A percentile compares a stretch with the other conserved stretches of the same genome.
phyloP scores from a whole-genome alignment of 108 stramenopile species.

The Skeletonema costatum region DNA sequence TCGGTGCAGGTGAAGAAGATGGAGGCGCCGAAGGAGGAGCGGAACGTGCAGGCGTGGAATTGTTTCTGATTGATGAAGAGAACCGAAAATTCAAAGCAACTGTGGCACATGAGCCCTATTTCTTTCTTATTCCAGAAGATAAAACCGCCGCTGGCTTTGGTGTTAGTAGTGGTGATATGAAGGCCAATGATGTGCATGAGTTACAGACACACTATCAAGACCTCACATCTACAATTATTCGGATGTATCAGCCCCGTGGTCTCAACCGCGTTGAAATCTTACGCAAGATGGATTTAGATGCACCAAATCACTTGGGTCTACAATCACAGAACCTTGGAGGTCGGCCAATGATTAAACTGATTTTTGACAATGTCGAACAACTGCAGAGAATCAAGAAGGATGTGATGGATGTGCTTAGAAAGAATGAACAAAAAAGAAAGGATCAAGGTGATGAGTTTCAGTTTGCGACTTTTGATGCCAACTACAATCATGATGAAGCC shows the following conservation, averaged over 20 bases:
- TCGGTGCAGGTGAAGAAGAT: slow-evolving; percentile 27
- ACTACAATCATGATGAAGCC: slow-evolving; percentile 21
- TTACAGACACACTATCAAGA: slow-evolving; percentile 64
- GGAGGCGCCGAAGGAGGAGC: slow-evolving; percentile 24
- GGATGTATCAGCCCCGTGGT: slow-evolving; percentile 67
- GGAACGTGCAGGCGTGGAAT: slow-evolving; percentile 85
- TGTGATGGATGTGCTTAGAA: slow-evolving; percentile 48
- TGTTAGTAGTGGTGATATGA: background rate
- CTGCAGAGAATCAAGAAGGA: slow-evolving; percentile 68
- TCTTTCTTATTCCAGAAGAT: slow-evolving; percentile 81
- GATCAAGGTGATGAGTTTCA: slow-evolving; percentile 17
- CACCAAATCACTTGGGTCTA: slow-evolving; percentile 73
- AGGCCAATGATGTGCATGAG: slow-evolving; percentile 25
- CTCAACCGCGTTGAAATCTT: slow-evolving; percentile 67
- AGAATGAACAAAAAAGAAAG: slow-evolving; percentile 28
- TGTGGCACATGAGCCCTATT: slow-evolving; percentile 92
- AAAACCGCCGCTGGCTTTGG: slow-evolving; percentile 6
- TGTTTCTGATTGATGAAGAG: slow-evolving; percentile 87
- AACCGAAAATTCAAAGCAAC: slow-evolving; percentile 84
- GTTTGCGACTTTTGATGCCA: slow-evolving; percentile 27
- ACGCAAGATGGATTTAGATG: slow-evolving; percentile 73
- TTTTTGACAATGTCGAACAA: slow-evolving; percentile 84
- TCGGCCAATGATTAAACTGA: slow-evolving; percentile 57
- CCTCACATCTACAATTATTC: slow-evolving; percentile 62
- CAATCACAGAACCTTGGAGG: slow-evolving; percentile 49